A percentile compares a stretch with the other conserved stretches of the same genome.
Conservation (phyloP, 129 eudicot species). For the Pseudognaphalium luteoalbum region DNA sequence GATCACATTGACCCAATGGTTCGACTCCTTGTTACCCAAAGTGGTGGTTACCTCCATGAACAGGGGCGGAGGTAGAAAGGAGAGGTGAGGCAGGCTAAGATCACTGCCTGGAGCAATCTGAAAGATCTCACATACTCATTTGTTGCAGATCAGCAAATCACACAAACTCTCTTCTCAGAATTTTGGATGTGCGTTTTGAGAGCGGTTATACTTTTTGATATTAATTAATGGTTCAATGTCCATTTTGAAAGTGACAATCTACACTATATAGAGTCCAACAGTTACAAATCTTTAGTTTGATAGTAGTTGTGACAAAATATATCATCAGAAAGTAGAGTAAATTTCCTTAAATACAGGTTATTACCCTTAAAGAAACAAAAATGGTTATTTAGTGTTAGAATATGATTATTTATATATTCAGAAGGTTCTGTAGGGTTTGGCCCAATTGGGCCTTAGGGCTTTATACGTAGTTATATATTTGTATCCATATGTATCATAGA, state of each 20-base stretch:
- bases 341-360: not conserved
- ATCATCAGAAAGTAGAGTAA: not conserved
- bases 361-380: not conserved
- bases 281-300: no score
- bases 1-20: conserved; percentile 60
- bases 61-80: no score
- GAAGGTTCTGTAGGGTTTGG: no score
- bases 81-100: conserved; percentile 4
- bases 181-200: not conserved
- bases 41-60: conserved; percentile 45
- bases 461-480: no score
- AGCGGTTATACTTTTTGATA: not conserved
- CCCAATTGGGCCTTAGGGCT: no score
- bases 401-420: no score
- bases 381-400: no score
- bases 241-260: no score
- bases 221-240: no score
- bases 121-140: conserved; percentile 51
- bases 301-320: no score
- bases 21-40: conserved; percentile 47
- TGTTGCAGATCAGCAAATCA: conserved; percentile 71
- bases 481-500: no score
- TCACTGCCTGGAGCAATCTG: conserved; percentile 50
- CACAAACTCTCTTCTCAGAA: not conserved
- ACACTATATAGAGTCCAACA: no score